Percentiles rank a stretch among this genome's conserved stretches.
Evolutionary conservation across 108 stramenopile species (phyloP).

Genomic region (Schizochytrium sp.): DNA sequence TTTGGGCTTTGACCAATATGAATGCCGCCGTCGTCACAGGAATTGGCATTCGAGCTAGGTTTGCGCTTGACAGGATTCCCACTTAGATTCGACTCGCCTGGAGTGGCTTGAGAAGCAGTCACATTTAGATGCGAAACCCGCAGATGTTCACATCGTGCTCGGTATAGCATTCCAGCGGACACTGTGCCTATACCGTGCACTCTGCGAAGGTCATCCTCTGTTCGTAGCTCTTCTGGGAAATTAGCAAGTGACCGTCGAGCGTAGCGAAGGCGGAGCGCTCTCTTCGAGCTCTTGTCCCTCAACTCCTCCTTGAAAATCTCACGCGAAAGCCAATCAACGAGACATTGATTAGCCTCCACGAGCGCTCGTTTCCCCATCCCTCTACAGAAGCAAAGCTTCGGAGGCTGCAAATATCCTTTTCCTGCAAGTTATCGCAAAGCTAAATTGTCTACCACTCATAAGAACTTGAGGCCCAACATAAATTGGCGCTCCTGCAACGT

Average conservation of each 20-base stretch:
- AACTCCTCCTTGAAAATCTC: not conserved
- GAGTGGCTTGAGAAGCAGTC: too few relatives aligned
- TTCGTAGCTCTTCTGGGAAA: not conserved
- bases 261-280: not conserved
- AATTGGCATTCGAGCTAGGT: not conserved
- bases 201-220: slow-evolving; percentile 29
- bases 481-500: too few relatives aligned
- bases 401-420: too few relatives aligned
- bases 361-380: not conserved
- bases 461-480: too few relatives aligned
- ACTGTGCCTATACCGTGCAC: not conserved
- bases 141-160: not conserved
- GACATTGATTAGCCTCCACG: not conserved
- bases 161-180: not conserved
- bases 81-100: not conserved
- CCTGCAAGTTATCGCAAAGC: too few relatives aligned
- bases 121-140: too few relatives aligned
- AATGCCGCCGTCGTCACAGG: not conserved
- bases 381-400: too few relatives aligned
- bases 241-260: not conserved
- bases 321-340: not conserved
- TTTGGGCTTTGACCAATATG: not conserved
- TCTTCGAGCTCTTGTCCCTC: not conserved
- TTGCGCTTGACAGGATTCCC: not conserved
- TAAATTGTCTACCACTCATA: too few relatives aligned